Conservation (phyloP, 179 eudicot genomes). For the Actinidia chinensis region DNA sequence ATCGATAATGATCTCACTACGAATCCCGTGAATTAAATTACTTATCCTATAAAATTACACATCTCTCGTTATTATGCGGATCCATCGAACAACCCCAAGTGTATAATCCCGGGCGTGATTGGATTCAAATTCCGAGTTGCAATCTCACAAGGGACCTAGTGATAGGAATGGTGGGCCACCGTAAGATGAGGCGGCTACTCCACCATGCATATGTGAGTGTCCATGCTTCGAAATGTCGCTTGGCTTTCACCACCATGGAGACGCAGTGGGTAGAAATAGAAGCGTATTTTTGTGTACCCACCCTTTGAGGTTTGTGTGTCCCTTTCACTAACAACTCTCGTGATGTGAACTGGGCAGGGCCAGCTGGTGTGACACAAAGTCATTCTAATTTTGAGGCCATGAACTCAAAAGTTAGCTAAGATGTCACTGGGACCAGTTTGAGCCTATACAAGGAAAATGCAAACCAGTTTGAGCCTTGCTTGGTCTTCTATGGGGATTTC, state of each 20-base stretch:
- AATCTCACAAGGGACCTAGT: not conserved
- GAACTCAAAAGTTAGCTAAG: not conserved
- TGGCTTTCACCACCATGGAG: no score
- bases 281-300: not conserved
- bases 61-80: no score
- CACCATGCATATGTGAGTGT: not conserved
- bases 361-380: not conserved
- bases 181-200: not conserved
- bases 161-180: not conserved
- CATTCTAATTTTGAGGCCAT: slow-evolving; percentile 1
- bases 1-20: no score
- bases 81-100: no score
- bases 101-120: no score
- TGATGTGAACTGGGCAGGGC: slow-evolving; percentile 1
- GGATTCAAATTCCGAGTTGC: no score
- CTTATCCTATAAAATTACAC: no score
- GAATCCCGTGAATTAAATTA: no score
- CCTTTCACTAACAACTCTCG: not conserved
- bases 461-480: not conserved
- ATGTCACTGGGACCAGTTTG: not conserved
- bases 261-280: not conserved
- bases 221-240: not conserved
- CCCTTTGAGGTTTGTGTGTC: not conserved
- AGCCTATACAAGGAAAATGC: not conserved
- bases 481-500: not conserved